phyloP scores from a whole-genome alignment of 1,284 basidiomycete species.

The Rhodotorula sp. region DNA sequence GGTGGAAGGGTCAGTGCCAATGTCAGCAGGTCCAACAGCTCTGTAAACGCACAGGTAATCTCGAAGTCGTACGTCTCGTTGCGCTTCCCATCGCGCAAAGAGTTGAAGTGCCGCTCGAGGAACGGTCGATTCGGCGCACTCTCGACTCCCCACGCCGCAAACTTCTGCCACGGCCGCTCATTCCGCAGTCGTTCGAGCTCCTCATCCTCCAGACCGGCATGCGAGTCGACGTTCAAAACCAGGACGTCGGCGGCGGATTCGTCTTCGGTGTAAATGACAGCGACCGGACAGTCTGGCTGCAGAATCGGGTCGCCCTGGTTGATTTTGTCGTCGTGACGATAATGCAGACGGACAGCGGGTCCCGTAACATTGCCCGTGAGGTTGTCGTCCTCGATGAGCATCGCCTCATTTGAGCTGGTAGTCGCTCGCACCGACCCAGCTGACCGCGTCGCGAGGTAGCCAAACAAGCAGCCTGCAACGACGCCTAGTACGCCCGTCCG shows the following conservation, averaged over 20 bases:
- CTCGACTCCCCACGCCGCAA: constrained; percentile 22
- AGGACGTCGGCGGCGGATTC: constrained; percentile 16
- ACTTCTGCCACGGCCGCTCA: constrained; percentile 26
- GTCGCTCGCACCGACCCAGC: too few species aligned
- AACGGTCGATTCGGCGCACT: constrained; percentile 18
- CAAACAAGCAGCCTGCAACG: background rate
- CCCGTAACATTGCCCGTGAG: background rate
- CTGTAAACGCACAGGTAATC: constrained; percentile 25
- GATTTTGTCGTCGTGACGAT: background rate
- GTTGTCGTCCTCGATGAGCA: background rate
- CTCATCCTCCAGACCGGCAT: background rate
- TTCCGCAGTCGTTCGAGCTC: constrained; percentile 1
- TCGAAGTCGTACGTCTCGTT: constrained; percentile 21
- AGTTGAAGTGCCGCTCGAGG: constrained; percentile 17
- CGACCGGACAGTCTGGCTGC: constrained; percentile 13
- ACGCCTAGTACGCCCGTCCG: background rate
- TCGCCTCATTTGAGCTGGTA: background rate
- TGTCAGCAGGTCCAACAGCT: background rate
- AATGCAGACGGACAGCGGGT: constrained; percentile 20
- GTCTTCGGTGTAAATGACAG: constrained; percentile 24
- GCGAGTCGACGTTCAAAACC: constrained; percentile 20
- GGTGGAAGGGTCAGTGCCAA: too few species aligned
- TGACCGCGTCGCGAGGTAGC: background rate
- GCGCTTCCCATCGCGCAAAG: constrained; percentile 1
- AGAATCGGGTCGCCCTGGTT: constrained; percentile 14